Evolutionary conservation across 768 basidiomycete species (phyloP), one percentile per base, ranked within the genome.

Genomic region (Boletus pseudo-olivaceus): DNA sequence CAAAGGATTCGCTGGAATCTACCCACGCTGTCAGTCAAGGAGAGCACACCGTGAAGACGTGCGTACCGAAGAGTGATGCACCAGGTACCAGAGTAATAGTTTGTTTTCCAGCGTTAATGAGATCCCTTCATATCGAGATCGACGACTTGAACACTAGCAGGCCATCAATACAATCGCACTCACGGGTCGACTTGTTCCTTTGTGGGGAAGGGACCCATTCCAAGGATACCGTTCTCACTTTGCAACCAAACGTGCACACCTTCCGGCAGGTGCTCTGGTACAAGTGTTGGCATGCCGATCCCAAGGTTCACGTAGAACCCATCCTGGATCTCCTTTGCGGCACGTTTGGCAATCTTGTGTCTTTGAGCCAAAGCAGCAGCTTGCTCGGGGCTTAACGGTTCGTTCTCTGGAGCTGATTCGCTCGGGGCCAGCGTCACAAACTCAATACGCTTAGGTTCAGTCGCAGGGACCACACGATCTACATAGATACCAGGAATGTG

Each of bases 101-200:
- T 73, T 96, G 93, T 70, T 97, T 97, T 20, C 93, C 93, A 38
- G 93, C 94, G 61, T 97, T 97, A 64, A 96, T 90, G 59, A 95
- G 81, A 69, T 97, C 93, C 37, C 90, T 91, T 60, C 8, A 56
- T 20, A 35, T 26, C 38, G 37, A 41, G 19, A 42, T 59, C 37
- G 54, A 53, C 59, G 6, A 55, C 10, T 26, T 1, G 20, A 34
- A n/a, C 15, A 30, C 15, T 32, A 60, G 9, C 19, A 29, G 17
- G 19, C 26, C 2, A 49, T 45, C n/a, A 15, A 29, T 41, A 38
- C n/a, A 38, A 52, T 41, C 26, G 11, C 43, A 76, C 87, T 75
- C 55, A 91, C 90, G 90, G 82, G 65, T 93, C 90, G 9, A 92
- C 76, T 67, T 91, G 77, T 47, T 88, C 80, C 71, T 82, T 76